Base-by-base conservation (phyloP, 192 early-diverging fungal species). In the Backusella australiensis region DNA sequence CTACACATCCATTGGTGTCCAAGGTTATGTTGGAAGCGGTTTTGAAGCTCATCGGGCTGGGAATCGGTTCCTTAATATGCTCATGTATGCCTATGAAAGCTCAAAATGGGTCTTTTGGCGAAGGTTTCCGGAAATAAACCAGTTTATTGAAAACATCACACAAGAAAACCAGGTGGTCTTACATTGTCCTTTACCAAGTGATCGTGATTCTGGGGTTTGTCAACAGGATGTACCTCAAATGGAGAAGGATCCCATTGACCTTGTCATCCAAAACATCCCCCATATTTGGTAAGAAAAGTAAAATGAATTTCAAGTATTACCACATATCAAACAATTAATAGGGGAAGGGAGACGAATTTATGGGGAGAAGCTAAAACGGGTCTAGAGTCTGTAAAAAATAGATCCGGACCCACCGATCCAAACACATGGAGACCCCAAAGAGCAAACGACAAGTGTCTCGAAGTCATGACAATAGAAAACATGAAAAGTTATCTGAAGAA, bases 1-100 rank as follows among this genome's bases (percentile, higher is more conserved):
- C 82, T 91, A 92, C 75, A 86, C 91, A 73, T 91, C 90, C 23
- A 78, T 93, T 59, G 92, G 92, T 59, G 88, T 93, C 41, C 92
- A 93, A 78, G 92, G 89, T 21, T 85, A 80, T 73, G 91, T 93
- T 19, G 92, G 92, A 19, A 86, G 84, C 71, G 89, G 88, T n/a
- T 93, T 93, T 77, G 92, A 93, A 81, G 77, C 86, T 73, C 86
- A 90, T 70, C 84, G 92, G 26, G 86, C 90, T 1, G 89, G 89
- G 14, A 89, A 86, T 23, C 89, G 92, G 59, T 73, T 86, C 9
- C 77, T 86, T 34, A 93, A 93, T 78, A 88, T 91, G 36, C 75
- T 90, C 21, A 86, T 89, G 74, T 93, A 93, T 81, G 87, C 89
- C 1, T 67, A 74, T 9, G 89, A 89, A 11, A 87, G 90, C 7